Conservation (phyloP, 345 rosid genomes). For the Lepidium didymum region DNA sequence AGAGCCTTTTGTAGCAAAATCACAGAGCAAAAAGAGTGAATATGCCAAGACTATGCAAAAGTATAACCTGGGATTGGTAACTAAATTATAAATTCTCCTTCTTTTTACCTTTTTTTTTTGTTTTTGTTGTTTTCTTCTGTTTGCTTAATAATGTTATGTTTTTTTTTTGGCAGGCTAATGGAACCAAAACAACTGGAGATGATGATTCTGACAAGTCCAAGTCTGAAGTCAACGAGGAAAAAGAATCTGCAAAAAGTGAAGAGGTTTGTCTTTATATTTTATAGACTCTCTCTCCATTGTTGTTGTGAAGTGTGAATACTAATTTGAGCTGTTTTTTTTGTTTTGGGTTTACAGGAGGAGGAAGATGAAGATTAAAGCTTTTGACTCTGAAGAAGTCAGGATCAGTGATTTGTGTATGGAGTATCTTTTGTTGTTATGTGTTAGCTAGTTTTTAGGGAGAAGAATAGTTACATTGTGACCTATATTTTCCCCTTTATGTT, state of each 20-base stretch:
- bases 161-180: constrained; percentile 38
- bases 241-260: constrained; percentile 6
- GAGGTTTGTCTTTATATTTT: background rate
- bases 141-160: background rate
- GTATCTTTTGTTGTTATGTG: constrained; percentile 15
- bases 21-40: constrained; percentile 55
- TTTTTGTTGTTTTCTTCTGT: background rate
- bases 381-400: background rate
- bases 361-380: constrained; percentile 39
- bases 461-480: background rate
- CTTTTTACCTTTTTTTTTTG: too few relatives aligned
- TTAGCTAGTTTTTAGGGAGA: constrained; percentile 19
- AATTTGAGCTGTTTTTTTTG: background rate
- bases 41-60: constrained; percentile 47
- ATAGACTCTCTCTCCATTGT: background rate
- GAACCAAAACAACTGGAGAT: constrained; percentile 36
- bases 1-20: constrained; percentile 48
- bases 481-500: background rate
- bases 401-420: constrained; percentile 9
- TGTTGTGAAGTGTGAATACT: background rate
- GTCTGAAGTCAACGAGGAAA: constrained; percentile 47
- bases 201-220: constrained; percentile 80
- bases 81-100: background rate
- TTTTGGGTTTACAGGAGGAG: constrained; percentile 37
- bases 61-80: constrained; percentile 58